Evolutionary conservation across 2,329 filamentous ascomycete species (phyloP).

Genomic region (Mariannaea sp.): DNA sequence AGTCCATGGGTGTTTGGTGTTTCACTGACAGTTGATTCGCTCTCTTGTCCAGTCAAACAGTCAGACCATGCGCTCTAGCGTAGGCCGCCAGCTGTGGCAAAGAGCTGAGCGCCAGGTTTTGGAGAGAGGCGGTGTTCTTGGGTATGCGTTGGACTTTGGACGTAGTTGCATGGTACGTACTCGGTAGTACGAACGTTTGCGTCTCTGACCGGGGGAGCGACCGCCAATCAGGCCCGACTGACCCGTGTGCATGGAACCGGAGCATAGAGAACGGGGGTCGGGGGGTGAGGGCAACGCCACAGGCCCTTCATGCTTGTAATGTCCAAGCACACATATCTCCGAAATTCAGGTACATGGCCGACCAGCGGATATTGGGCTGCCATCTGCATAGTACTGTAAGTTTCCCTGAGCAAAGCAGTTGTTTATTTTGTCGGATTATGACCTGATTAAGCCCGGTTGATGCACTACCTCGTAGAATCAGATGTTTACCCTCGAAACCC

Average conservation of each 20-base stretch:
- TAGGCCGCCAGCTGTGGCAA: slow-evolving; percentile 36
- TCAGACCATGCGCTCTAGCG: slow-evolving; percentile 27
- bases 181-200: slow-evolving; percentile 3
- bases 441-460: background rate
- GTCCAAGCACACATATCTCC: slow-evolving; percentile 23
- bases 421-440: too few relatives aligned
- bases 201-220: slow-evolving; percentile 27
- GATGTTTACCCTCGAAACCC: slow-evolving; percentile 1
- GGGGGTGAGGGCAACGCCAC: slow-evolving; percentile 23
- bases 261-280: slow-evolving; percentile 26
- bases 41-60: slow-evolving; percentile 17
- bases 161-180: background rate
- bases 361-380: slow-evolving; percentile 9
- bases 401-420: slow-evolving; percentile 3
- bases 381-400: slow-evolving; percentile 18
- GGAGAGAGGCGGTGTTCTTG: slow-evolving; percentile 23
- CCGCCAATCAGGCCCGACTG: slow-evolving; percentile 37
- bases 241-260: slow-evolving; percentile 34
- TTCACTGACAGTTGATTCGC: slow-evolving; percentile 22
- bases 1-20: slow-evolving; percentile 19
- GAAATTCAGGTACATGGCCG: background rate
- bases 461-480: slow-evolving; percentile 6
- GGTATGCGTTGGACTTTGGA: slow-evolving; percentile 13
- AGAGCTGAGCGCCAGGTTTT: slow-evolving; percentile 23
- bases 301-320: slow-evolving; percentile 25